Conservation (phyloP, 2,329 filamentous ascomycete genomes). For the Fusarium sp. region DNA sequence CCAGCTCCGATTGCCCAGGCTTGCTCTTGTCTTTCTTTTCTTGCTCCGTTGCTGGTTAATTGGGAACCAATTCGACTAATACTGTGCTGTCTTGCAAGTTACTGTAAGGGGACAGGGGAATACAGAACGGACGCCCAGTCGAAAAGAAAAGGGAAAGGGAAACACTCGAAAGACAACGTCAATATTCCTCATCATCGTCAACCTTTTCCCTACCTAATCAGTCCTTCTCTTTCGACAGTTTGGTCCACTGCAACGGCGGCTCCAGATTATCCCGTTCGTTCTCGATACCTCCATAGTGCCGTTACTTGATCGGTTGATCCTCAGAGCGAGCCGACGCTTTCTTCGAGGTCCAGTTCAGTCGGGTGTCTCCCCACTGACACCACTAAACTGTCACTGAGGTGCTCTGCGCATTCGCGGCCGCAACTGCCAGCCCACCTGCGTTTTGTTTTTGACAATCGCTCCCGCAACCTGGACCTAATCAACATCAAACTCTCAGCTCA, state of each 20-base stretch:
- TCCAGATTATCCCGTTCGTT: constrained; percentile 35
- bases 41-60: constrained; percentile 19
- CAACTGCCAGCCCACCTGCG: constrained; percentile 28
- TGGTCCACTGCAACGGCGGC: constrained; percentile 26
- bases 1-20: constrained; percentile 11
- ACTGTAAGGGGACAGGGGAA: constrained; percentile 38
- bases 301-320: constrained; percentile 28
- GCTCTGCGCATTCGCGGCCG: constrained; percentile 28
- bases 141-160: constrained; percentile 14
- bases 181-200: constrained; percentile 22
- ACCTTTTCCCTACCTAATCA: too few relatives aligned
- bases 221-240: neutral
- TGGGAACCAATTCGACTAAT: constrained; percentile 20
- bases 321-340: constrained; percentile 36
- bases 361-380: constrained; percentile 25
- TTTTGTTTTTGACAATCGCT: constrained; percentile 32
- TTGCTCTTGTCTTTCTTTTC: constrained; percentile 18
- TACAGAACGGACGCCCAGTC: constrained; percentile 1
- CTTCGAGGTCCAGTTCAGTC: constrained; percentile 3
- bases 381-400: constrained; percentile 8
- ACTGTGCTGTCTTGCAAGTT: constrained; percentile 20
- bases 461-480: constrained; percentile 25
- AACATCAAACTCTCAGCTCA: constrained; percentile 25
- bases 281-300: constrained; percentile 31
- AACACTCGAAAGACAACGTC: constrained; percentile 22